These are phyloP conservation scores for Pichia sp. DNA, from an alignment of 1,139 yeast genomes.

Conservation along the genomic window DNA sequence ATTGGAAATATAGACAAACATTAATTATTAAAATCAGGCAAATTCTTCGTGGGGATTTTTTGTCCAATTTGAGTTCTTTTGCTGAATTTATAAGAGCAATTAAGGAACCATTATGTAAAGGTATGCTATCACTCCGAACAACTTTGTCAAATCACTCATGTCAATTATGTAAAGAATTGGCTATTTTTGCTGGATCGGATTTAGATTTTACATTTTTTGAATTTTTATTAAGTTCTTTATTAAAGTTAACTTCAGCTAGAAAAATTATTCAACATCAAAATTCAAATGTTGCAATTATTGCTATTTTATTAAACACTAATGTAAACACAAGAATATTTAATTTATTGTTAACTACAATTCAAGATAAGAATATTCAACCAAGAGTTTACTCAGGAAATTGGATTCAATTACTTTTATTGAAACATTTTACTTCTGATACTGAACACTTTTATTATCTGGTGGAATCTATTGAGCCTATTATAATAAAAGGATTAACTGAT, in stretches of 20 bases:
- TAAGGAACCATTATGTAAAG: slow-evolving; percentile 62
- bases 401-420: slow-evolving; percentile 56
- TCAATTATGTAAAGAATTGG: slow-evolving; percentile 70
- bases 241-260: slow-evolving; percentile 64
- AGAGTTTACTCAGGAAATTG: slow-evolving; percentile 66
- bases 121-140: slow-evolving; percentile 71
- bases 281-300: slow-evolving; percentile 63
- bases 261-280: slow-evolving; percentile 74
- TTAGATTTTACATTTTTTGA: slow-evolving; percentile 61
- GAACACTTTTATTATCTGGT: slow-evolving; percentile 34
- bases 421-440: slow-evolving; percentile 35
- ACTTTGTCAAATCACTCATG: slow-evolving; percentile 74
- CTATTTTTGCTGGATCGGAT: slow-evolving; percentile 40
- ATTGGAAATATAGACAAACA: slow-evolving; percentile 76
- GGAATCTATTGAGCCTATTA: slow-evolving; percentile 45
- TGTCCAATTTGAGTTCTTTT: slow-evolving; percentile 5
- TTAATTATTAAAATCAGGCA: slow-evolving; percentile 51
- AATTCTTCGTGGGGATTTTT: slow-evolving; percentile 47
- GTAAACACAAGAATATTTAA: slow-evolving; percentile 49
- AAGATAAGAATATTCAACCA: slow-evolving; percentile 67
- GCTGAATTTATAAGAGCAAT: slow-evolving; percentile 33
- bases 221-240: slow-evolving; percentile 47
- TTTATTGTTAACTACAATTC: slow-evolving; percentile 46
- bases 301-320: slow-evolving; percentile 52
- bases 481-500: slow-evolving; percentile 63